Conservation (phyloP, 2,329 filamentous ascomycete species). For the Scolecobasidium constrictum region DNA sequence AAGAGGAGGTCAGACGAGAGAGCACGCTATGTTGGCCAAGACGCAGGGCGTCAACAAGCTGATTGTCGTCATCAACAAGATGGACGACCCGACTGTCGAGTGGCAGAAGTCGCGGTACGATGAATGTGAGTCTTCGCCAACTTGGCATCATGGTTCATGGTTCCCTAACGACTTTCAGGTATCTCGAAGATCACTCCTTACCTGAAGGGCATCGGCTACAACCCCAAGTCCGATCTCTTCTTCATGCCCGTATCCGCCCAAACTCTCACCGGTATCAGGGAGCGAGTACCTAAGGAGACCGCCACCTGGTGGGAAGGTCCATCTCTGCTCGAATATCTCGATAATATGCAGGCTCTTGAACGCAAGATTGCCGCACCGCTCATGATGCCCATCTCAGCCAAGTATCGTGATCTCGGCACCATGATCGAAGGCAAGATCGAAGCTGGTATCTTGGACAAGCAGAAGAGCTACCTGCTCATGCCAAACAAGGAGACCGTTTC, state of each 20-base stretch:
- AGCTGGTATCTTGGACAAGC: constrained; percentile 87
- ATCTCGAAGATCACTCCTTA: constrained; percentile 77
- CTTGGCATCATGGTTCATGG: no score
- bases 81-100: constrained; percentile 94
- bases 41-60: constrained; percentile 98
- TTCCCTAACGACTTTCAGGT: no score
- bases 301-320: constrained; percentile 81
- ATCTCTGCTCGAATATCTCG: constrained; percentile 90
- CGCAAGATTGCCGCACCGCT: constrained; percentile 95
- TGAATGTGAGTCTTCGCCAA: no score
- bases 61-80: constrained; percentile 94
- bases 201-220: constrained; percentile 79
- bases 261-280: constrained; percentile 75
- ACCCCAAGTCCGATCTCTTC: constrained; percentile 81
- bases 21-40: constrained; percentile 96
- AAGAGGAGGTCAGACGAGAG: constrained; percentile 88
- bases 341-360: constrained; percentile 83
- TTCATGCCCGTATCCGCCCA: constrained; percentile 97
- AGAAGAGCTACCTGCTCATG: constrained; percentile 82
- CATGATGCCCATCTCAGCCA: constrained; percentile 97
- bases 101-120: constrained; percentile 91
- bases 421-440: constrained; percentile 98
- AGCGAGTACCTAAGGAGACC: constrained; percentile 65
- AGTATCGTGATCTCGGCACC: constrained; percentile 95
- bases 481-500: constrained; percentile 77